These are phyloP conservation scores for Geranium incanum DNA, from an alignment of 441 rosid genomes.

Conservation along the genomic window DNA sequence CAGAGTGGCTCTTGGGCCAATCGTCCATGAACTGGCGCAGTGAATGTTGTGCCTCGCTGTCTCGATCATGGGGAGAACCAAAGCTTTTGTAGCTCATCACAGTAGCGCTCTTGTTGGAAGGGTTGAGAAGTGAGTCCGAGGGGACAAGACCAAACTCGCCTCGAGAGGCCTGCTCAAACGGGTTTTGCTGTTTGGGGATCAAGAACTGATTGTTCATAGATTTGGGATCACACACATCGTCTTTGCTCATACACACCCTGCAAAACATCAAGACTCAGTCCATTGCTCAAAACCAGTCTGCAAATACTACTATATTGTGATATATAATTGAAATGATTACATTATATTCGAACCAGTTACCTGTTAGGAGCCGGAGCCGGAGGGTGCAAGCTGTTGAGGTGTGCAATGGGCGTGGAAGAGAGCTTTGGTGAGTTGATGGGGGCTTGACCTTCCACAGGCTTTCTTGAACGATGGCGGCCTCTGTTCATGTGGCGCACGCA, in stretches of 20 bases:
- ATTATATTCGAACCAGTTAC: background rate
- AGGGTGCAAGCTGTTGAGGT: conserved; percentile 33
- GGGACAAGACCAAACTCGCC: conserved; percentile 41
- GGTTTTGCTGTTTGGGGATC: conserved; percentile 31
- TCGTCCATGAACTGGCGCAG: conserved; percentile 37
- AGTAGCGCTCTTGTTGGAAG: conserved; percentile 23
- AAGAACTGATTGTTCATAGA: conserved; percentile 27
- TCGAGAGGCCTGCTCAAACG: conserved; percentile 24
- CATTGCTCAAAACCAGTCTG: background rate
- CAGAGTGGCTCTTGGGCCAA: conserved; percentile 36
- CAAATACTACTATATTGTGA: no score
- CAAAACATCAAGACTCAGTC: background rate
- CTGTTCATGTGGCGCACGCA: conserved; percentile 76
- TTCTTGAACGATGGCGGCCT: conserved; percentile 36
- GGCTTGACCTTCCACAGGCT: conserved; percentile 20
- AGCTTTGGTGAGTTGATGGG: conserved; percentile 79
- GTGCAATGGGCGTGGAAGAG: background rate
- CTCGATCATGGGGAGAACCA: conserved; percentile 8
- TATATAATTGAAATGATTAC: no score
- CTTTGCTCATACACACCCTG: conserved; percentile 24
- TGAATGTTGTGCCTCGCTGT: conserved; percentile 30
- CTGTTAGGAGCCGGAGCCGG: conserved; percentile 14
- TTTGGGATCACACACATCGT: conserved; percentile 13
- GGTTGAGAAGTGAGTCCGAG: conserved; percentile 40
- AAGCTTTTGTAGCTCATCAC: conserved; percentile 20